Evolutionary conservation across 805 yeast species (phyloP).

Genomic region (Saccharomycopsis fermentans): DNA sequence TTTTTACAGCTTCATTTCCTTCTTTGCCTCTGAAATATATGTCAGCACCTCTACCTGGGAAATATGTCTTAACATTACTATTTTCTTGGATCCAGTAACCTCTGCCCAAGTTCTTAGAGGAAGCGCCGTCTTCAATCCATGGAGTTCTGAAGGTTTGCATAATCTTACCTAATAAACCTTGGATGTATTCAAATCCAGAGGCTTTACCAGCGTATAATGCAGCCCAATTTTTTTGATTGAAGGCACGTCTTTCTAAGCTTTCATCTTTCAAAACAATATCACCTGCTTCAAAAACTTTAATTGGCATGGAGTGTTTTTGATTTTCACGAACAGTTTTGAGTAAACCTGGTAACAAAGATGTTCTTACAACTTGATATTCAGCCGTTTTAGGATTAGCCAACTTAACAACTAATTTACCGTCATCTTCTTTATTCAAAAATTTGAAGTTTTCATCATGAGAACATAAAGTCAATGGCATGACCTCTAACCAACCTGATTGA

Average conservation of each 20-base stretch:
- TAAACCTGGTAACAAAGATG: slow-evolving; percentile 87
- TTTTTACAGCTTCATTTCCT: slow-evolving; percentile 43
- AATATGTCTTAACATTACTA: slow-evolving; percentile 56
- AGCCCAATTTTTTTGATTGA: slow-evolving; percentile 88
- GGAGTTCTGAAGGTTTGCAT: slow-evolving; percentile 93
- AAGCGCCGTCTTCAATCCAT: slow-evolving; percentile 53
- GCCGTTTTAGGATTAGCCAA: slow-evolving; percentile 93
- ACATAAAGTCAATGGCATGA: slow-evolving; percentile 87
- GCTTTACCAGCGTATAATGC: slow-evolving; percentile 92
- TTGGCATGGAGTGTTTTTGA: slow-evolving; percentile 90
- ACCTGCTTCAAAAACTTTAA: slow-evolving; percentile 90
- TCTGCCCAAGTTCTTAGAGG: slow-evolving; percentile 40
- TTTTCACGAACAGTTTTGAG: slow-evolving; percentile 93
- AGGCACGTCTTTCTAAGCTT: slow-evolving; percentile 75
- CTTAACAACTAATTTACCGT: slow-evolving; percentile 69
- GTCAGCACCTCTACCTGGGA: slow-evolving; percentile 97
- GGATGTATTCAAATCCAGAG: slow-evolving; percentile 89
- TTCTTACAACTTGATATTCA: slow-evolving; percentile 97
- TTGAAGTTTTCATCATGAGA: slow-evolving; percentile 96
- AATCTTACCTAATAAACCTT: slow-evolving; percentile 87
- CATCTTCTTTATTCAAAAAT: slow-evolving; percentile 67
- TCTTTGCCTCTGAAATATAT: slow-evolving; percentile 60
- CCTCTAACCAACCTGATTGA: slow-evolving; percentile 94
- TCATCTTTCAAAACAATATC: slow-evolving; percentile 85
- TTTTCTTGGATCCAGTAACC: slow-evolving; percentile 85